These are phyloP conservation scores for Pythium monospermum DNA, from an alignment of 352 stramenopile genomes.

Conservation along the genomic window DNA sequence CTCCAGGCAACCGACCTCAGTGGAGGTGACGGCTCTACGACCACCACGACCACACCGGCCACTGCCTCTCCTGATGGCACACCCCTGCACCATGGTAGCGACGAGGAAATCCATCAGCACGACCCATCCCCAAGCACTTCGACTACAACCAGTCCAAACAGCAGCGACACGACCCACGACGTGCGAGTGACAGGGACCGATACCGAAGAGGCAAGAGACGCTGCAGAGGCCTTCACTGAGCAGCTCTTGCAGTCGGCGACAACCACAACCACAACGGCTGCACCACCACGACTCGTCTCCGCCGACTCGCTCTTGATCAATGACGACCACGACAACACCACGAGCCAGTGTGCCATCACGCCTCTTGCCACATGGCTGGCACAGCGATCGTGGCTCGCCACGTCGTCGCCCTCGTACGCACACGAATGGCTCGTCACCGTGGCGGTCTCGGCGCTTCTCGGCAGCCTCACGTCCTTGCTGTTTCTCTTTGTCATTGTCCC, in stretches of 20 bases:
- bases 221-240: background rate
- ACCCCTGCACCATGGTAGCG: too few relatives aligned
- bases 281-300: background rate
- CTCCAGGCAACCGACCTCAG: constrained; percentile 14
- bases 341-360: constrained; percentile 13
- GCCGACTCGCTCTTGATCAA: too few relatives aligned
- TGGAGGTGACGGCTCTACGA: background rate
- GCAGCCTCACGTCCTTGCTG: constrained; percentile 23
- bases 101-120: too few relatives aligned
- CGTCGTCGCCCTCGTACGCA: constrained; percentile 19
- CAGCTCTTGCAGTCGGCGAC: background rate
- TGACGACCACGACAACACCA: constrained; percentile 2
- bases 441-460: constrained; percentile 28
- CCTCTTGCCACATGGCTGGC: too few relatives aligned
- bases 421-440: constrained; percentile 42
- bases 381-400: too few relatives aligned
- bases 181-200: too few relatives aligned
- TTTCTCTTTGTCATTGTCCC: constrained; percentile 28
- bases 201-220: too few relatives aligned
- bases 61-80: too few relatives aligned
- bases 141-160: background rate
- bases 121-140: background rate
- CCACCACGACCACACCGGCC: background rate
- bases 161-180: background rate
- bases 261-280: background rate